Base-by-base conservation (phyloP, 1,284 basidiomycete species). In the Binderoboletus segoi region DNA sequence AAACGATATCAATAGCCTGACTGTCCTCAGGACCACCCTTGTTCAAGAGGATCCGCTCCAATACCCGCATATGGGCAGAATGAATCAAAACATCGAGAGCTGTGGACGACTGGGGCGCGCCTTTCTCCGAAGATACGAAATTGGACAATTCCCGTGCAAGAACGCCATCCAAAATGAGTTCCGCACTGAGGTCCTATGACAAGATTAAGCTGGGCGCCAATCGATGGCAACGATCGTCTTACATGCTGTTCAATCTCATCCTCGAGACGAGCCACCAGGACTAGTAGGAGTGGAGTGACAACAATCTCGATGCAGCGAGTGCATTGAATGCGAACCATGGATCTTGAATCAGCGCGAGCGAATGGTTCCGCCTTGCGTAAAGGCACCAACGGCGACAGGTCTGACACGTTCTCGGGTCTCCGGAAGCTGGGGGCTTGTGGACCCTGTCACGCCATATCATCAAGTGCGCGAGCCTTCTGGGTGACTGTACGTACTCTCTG, bases 91-190 rank as follows among this genome's bases (percentile, higher is more conserved):
- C 44, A 48, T 72, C 67, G 41, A 74, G 46, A 16, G 55, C 58
- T 1, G 54, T 49, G 4, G 52, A 46, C 12, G 51, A 26, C 3
- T 59, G 20, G 16, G 56, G 6, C 28, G 24, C 8, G 16, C 42
- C 42, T 23, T 44, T 58, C 47, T 61, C 49, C 16, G 47, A 50
- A 18, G 60, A 62, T 24, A 65, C 57, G 56, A 77, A 67, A 38
- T 58, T 61, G 43, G 65, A 65, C 20, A 83, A 63, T 60, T 79
- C 77, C 24, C 61, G 62, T 4, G 70, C 69, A 64, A 84, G 67
- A 50, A 83, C 63, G 16, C 66, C 66, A 56, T 87, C 85, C 32
- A 86, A 65, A 43, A 61, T 69, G 24, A 82, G 67, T 59, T 83
- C 82, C 18, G 79, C 74, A 37, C 77, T 73, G 24, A 73, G 61